Base-by-base conservation (phyloP, 2,329 filamentous ascomycete genomes). In the Lachnellula suecica region DNA sequence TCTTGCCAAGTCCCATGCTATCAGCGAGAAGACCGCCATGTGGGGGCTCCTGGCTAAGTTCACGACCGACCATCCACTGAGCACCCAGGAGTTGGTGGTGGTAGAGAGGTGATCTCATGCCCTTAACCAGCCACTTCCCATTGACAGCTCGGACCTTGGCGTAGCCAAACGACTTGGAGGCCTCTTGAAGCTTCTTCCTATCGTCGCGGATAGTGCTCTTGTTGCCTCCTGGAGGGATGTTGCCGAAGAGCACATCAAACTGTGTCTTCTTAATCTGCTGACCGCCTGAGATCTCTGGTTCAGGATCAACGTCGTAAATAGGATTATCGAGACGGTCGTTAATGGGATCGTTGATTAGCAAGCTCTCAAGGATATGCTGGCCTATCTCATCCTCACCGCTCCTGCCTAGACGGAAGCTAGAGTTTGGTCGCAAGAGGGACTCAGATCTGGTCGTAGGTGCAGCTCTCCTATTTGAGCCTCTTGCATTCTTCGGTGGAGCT, bases 1-100 rank as follows among this genome's bases (percentile, higher is more conserved):
- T 87, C 66, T 88, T 88, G 0, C 84, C 84, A 0, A 87, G 65
- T 0, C 84, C 84, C 81, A 86, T 85, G 23, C 77, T 77, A 60
- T 87, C 83, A 0, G 79, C 80, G 0, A 87, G 59, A 2, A 87
- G 71, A 0, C 83, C 84, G 2, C 84, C 84, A 48, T 60, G 44
- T 0, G 74, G 79, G 27, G 63, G 50, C 0, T 66, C 34, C 0
- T 20, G 9, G 1, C 55, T 67, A 4, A 72, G 67, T 60, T 86
- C 83, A 3, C 77, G 71, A 3, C 66, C 59, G 0, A 78, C 60
- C 81, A 85, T 84, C 69, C 80, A 85, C 0, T 73, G 70, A 0
- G 70, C 71, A 0, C 75, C 79, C 0, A 78, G 67, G 0, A 84
- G 57, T 48, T 86, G 83, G 43, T 82, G 76, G 9, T 64, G 59